Evolutionary conservation across 768 basidiomycete genomes (phyloP).

Genomic region (Termitomyces sp.): DNA sequence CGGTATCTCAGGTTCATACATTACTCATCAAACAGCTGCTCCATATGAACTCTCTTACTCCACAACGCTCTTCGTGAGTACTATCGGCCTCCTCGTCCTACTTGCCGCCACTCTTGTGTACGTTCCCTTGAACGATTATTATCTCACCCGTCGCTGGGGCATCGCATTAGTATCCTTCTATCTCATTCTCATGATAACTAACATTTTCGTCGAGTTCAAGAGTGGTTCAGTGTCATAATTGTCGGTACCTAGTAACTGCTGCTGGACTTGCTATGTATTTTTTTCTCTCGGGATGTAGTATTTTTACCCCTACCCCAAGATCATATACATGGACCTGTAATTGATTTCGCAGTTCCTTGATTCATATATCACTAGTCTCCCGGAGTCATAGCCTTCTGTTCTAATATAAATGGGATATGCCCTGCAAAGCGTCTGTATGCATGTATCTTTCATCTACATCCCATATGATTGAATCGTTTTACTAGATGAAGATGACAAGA

Average conservation of each 20-base stretch:
- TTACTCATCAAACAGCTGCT: constrained; percentile 57
- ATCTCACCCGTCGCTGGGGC: constrained; percentile 80
- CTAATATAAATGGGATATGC: background rate
- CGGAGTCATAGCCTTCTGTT: too few relatives aligned
- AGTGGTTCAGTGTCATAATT: constrained; percentile 7
- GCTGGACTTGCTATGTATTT: background rate
- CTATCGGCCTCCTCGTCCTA: constrained; percentile 73
- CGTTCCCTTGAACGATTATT: constrained; percentile 82
- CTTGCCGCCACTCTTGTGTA: constrained; percentile 73
- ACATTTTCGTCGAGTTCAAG: constrained; percentile 73
- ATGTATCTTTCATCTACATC: too few relatives aligned
- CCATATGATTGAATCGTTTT: too few relatives aligned
- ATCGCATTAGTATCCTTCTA: constrained; percentile 73
- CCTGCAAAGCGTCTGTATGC: too few relatives aligned
- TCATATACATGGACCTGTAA: background rate
- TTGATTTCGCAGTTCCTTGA: background rate
- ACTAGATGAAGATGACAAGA: too few relatives aligned
- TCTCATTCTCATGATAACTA: constrained; percentile 67
- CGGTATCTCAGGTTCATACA: constrained; percentile 86
- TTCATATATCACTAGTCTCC: too few relatives aligned
- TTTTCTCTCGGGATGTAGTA: background rate
- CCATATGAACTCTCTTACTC: constrained; percentile 78
- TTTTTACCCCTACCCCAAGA: background rate
- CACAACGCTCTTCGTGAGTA: constrained; percentile 78
- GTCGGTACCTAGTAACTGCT: background rate